Conservation (phyloP, 805 yeast genomes). For the Ogataea ganodermae region DNA sequence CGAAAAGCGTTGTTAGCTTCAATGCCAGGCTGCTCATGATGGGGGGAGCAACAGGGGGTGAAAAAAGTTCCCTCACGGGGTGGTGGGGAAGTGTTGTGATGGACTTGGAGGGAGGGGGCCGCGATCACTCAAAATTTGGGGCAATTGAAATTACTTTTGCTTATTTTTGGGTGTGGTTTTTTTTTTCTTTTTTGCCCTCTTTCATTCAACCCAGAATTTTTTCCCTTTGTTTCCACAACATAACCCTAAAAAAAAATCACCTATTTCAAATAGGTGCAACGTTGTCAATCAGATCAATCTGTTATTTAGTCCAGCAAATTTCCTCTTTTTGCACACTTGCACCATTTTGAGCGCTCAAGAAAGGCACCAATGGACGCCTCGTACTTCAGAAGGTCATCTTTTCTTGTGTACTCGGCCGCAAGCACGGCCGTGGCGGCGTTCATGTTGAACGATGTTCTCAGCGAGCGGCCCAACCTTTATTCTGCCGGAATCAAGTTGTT, state of each 20-base stretch:
- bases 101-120: too few species aligned
- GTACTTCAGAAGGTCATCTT: constrained; percentile 13
- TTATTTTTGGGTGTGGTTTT: too few species aligned
- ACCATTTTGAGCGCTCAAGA: too few species aligned
- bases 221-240: constrained; percentile 1
- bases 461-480: constrained; percentile 48
- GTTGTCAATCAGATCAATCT: not conserved
- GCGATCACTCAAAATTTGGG: too few species aligned
- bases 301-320: not conserved
- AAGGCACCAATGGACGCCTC: constrained; percentile 6
- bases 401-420: constrained; percentile 27
- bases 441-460: constrained; percentile 41
- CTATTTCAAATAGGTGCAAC: not conserved
- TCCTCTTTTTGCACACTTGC: not conserved
- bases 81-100: too few species aligned
- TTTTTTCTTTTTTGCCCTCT: not conserved
- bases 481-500: constrained; percentile 52
- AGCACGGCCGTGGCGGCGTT: constrained; percentile 40
- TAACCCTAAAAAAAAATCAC: not conserved
- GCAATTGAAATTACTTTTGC: too few species aligned
- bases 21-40: constrained; percentile 76
- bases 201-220: not conserved
- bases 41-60: not conserved
- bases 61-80: too few species aligned
- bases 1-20: constrained; percentile 68